phyloP scores from a whole-genome alignment of 1,139 yeast species.

The Magnusiomyces ingens region DNA sequence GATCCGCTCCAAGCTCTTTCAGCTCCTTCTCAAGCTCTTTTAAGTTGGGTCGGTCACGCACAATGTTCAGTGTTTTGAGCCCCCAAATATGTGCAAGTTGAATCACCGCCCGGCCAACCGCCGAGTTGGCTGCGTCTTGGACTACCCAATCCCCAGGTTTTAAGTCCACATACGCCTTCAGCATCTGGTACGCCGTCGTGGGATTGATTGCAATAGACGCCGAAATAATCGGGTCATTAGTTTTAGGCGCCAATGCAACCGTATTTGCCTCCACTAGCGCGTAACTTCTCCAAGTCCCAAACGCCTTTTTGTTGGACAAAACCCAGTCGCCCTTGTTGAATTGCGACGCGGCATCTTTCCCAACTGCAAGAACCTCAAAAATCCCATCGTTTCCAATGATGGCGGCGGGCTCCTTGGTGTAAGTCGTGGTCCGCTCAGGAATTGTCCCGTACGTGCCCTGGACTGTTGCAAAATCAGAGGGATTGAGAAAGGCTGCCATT shows the following conservation, averaged over 20 bases:
- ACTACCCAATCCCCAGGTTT: slow-evolving; percentile 82
- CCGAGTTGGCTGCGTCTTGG: slow-evolving; percentile 95
- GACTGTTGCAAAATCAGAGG: slow-evolving; percentile 82
- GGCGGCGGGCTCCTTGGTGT: slow-evolving; percentile 56
- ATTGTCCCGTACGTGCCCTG: slow-evolving; percentile 87
- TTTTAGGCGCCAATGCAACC: neutral
- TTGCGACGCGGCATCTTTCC: slow-evolving; percentile 35
- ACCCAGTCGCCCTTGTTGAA: slow-evolving; percentile 80
- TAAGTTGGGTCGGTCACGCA: slow-evolving; percentile 76
- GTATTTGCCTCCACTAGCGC: slow-evolving; percentile 34
- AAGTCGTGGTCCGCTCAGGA: slow-evolving; percentile 50
- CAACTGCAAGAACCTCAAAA: slow-evolving; percentile 71
- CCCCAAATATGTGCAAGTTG: slow-evolving; percentile 80
- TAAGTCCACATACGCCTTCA: slow-evolving; percentile 60
- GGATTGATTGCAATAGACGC: slow-evolving; percentile 57
- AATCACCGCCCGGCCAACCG: slow-evolving; percentile 90
- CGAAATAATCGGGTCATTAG: neutral
- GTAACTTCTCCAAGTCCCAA: slow-evolving; percentile 94
- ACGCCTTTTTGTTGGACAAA: slow-evolving; percentile 67
- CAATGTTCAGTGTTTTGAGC: slow-evolving; percentile 74
- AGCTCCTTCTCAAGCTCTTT: slow-evolving; percentile 56
- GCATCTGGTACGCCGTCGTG: slow-evolving; percentile 84
- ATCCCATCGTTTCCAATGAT: slow-evolving; percentile 93
- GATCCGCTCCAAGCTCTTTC: slow-evolving; percentile 66
- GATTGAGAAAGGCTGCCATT: slow-evolving; percentile 83